Base-by-base conservation (phyloP, 1,284 basidiomycete species). In the Trametes sp. region DNA sequence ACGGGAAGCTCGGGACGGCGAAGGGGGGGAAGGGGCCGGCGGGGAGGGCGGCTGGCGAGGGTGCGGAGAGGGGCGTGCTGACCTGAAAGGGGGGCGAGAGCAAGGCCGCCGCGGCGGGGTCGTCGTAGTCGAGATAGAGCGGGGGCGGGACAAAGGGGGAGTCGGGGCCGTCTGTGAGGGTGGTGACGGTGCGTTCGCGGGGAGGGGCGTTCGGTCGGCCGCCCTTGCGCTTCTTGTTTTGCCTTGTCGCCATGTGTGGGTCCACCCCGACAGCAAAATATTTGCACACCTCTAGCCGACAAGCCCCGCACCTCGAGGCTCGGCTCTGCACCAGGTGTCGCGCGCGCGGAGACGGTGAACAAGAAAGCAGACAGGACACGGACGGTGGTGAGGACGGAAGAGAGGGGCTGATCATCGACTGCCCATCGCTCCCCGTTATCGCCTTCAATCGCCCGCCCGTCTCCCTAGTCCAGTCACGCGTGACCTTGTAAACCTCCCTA, bases 181-280 rank as follows among this genome's bases (percentile, higher is more conserved):
- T 87, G 64, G 84, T 86, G 66, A 88, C 85, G 19, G 86, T 88
- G 61, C 86, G 81, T 73, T 87, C 85, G 68, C 87, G 82, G 75
- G 82, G 84, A 67, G 70, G 68, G 31, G 77, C 74, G 74, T 80
- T 80, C 73, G 74, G 80, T 54, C 82, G 82, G n/a, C n/a, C n/a
- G n/a, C 78, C 81, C 73, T 86, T 86, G 68, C 84, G 80, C 65
- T 82, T 87, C 77, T 86, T 86, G 76, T 81, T 85, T 81, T 83
- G 85, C 65, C 83, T 78, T 77, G 83, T 78, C 79, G 84, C 82
- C 85, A 86, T 87, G 55, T 69, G 71, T 65, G 64, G 66, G 66
- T 68, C 66, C 66, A 68, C 54, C 26, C 4, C 9, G 44, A 9
- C 62, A 59, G 56, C 64, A 41, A 41, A 41, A 41, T 41, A 41